phyloP scores from a whole-genome alignment of 164 flowering plant genomes.

The Magnolia officinalis region DNA sequence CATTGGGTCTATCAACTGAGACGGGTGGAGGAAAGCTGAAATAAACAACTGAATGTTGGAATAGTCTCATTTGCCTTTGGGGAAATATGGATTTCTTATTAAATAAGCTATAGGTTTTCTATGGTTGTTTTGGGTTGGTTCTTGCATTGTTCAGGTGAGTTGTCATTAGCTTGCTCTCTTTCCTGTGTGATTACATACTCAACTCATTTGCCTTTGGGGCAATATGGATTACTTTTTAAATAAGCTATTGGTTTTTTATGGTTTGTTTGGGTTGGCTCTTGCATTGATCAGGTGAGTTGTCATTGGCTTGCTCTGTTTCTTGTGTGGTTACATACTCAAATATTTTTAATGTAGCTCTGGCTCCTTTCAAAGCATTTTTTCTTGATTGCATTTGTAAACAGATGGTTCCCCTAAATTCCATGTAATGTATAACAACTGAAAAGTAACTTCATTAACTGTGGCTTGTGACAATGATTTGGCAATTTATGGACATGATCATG shows the following conservation, averaged over 20 bases:
- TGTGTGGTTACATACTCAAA: not conserved
- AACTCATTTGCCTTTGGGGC: too few species aligned
- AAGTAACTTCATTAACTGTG: too few species aligned
- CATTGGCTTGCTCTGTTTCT: not conserved
- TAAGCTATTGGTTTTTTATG: not conserved
- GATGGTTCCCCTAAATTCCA: too few species aligned
- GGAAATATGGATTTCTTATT: not conserved
- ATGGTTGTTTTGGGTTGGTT: not conserved
- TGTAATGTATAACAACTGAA: too few species aligned
- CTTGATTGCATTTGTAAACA: too few species aligned
- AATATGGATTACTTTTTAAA: not conserved
- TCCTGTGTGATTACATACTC: not conserved
- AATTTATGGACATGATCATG: too few species aligned
- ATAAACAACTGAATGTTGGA: too few species aligned
- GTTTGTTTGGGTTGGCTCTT: not conserved
- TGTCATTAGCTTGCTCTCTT: not conserved
- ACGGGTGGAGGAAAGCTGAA: not conserved
- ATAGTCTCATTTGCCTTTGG: too few species aligned
- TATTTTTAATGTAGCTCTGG: not conserved
- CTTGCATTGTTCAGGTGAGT: not conserved
- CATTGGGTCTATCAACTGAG: constrained; percentile 11
- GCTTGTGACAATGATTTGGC: too few species aligned
- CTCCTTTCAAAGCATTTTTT: too few species aligned
- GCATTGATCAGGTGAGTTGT: not conserved
- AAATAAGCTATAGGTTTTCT: not conserved